Base-by-base conservation (phyloP, 257 asterid genomes). In the Striga asiatica region DNA sequence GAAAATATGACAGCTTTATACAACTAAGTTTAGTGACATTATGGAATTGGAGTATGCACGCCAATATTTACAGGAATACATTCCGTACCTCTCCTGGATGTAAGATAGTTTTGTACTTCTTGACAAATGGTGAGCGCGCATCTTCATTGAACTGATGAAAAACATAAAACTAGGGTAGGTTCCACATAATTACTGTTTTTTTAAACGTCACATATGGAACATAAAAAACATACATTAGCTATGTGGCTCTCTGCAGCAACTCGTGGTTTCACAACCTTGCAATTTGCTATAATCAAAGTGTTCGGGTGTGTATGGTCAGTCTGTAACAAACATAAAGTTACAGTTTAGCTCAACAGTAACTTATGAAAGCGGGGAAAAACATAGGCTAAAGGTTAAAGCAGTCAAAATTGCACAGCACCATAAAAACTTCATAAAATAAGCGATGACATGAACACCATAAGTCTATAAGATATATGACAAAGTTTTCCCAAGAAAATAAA, bases 1-100 rank as follows among this genome's bases (percentile, higher is more conserved):
- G n/a, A n/a, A n/a, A n/a, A n/a, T n/a, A n/a, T n/a, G n/a, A n/a
- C n/a, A n/a, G n/a, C n/a, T n/a, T n/a, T n/a, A n/a, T n/a, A n/a
- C n/a, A 31, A 32, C 22, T 29, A 25, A 24, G 13, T 45, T 17
- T 16, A 41, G 21, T 22, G 23, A 41, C 13, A 38, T 58, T 19
- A 24, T n/a, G 32, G 18, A 37, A 23, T 14, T n/a, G n/a, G 14
- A 23, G 50, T 25, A 59, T 18, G 20, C 18, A 50, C 3, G 20
- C 38, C 38, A 47, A 9, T 41, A 55, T 55, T 50, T 42, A 12
- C 10, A 51, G 28, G 59, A n/a, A 27, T 27, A 47, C 32, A 45
- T 39, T 23, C 7, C 52, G 25, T 84, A 92, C 99, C 99, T 92
- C 99, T 73, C 99, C 97, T 13, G 99, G 99, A 71, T 92, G 99